Base-by-base conservation (phyloP, 2,329 filamentous ascomycete genomes). In the Epichloe gansuensis region DNA sequence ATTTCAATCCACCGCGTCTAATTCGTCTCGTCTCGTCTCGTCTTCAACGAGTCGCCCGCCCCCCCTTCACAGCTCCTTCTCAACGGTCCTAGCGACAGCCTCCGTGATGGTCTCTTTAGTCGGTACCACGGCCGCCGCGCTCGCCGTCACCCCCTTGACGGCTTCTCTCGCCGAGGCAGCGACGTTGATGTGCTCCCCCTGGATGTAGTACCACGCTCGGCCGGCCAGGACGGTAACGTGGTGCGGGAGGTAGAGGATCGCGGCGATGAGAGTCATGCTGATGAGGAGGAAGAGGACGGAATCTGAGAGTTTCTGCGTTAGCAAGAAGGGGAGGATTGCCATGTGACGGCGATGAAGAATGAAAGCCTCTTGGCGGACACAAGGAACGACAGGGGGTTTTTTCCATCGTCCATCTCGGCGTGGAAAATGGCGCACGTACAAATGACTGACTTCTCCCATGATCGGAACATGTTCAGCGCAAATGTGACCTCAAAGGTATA, bases 401-500 rank as follows among this genome's bases (percentile, higher is more conserved):
- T 11, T 31, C 9, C 31, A 31, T 31, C 9, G 31, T 31, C 31
- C 2, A 31, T 31, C 8, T 31, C 31, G 31, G 31, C 31, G 31
- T 31, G 25, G 42, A 45, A n/a, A 45, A n/a, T 13, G 42, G 23
- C 11, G 65, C 83, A 70, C 89, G 53, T 78, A 97, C 93, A 97
- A 72, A 97, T 95, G 62, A 95, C 84, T 71, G 95, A 91, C 69
- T 95, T 95, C 75, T 98, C 93, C 50, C 86, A 89, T 1, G 89
- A 86, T 39, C 90, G 96, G 61, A 96, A 85, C 87, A 98, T 97
- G 77, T 98, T 97, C 27, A 97, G 80, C 55, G 87, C 85, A 70
- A 94, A 93, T 12, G 91, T 96, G 67, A 97, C 91, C 73, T 98
- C 93, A 67, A 97, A 89, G 75, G 97, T 93, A 75, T 97, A 96